Evolutionary conservation across 2,329 filamentous ascomycete species (phyloP), one percentile per base, ranked within the genome.

Genomic region (Penicillium sp.): DNA sequence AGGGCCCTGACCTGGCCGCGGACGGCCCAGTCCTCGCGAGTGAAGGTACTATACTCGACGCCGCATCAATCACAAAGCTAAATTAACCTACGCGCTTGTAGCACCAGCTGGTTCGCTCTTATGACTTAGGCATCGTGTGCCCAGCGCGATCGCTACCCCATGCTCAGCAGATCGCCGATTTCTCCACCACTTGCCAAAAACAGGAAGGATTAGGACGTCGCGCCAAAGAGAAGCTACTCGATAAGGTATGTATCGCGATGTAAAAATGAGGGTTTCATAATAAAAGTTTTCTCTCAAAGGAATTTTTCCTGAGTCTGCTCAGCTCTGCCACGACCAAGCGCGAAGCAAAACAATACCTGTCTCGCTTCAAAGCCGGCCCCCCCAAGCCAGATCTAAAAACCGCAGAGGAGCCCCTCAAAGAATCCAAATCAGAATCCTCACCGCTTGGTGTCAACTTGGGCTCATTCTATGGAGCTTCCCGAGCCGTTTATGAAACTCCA

Each of bases 251-350:
- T 45, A 24, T 10, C 21, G 16, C 16, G 36, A 21, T 39, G 18
- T 2, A 39, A 16, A 10, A 39, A 39, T 23, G 1, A 39, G 36
- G 5, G 10, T 39, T 12, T 5, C 10, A 39, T 39, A 39, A 13
- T 39, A 39, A 39, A 9, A 13, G 1, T 5, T 21, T 16, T 18
- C 12, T 21, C 16, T 33, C 38, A 26, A 7, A 91, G 87, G 90
- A 96, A 67, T 88, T 96, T 65, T 86, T 95, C 63, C 81, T 95
- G 29, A 92, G 90, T 15, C 83, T 97, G 3, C 79, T 99, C 29
- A 90, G 89, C 65, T 90, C 92, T 16, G 90, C 91, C 10, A 89
- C 92, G 6, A 96, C 93, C 0, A 95, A 92, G 73, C 85, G 94
- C 64, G 94, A 99, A 75, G 91, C 92, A 44, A 92, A 89, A 72